Evolutionary conservation across 2,329 filamentous ascomycete genomes (phyloP).

Genomic region (Clonostachys solani): DNA sequence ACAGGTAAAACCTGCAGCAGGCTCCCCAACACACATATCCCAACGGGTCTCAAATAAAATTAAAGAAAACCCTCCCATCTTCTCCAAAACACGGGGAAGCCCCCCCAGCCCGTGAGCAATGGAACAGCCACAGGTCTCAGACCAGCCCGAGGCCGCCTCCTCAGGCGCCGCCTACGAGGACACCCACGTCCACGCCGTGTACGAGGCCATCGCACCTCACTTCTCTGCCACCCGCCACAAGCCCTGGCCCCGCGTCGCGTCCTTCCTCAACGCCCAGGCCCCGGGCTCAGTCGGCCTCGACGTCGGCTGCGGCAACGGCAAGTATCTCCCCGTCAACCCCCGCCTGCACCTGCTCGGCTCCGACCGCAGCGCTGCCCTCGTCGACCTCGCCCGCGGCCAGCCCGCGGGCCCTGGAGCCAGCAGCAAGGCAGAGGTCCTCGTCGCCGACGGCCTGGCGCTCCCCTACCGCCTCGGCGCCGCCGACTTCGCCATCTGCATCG

Average conservation of each 20-base stretch:
- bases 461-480: slow-evolving; percentile 60
- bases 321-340: slow-evolving; percentile 80
- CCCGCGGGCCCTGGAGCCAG: slow-evolving; percentile 11
- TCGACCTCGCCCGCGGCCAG: slow-evolving; percentile 37
- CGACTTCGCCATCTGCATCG: slow-evolving; percentile 92
- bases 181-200: slow-evolving; percentile 85
- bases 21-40: too few species aligned
- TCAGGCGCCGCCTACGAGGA: slow-evolving; percentile 60
- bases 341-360: slow-evolving; percentile 77
- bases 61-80: too few species aligned
- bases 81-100: too few species aligned
- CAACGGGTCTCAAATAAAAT: too few species aligned
- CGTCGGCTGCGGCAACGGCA: slow-evolving; percentile 94
- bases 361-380: slow-evolving; percentile 66
- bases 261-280: slow-evolving; percentile 63
- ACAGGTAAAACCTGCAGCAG: too few species aligned
- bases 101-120: too few species aligned
- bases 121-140: not conserved
- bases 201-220: slow-evolving; percentile 80
- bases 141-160: slow-evolving; percentile 25
- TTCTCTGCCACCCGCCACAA: slow-evolving; percentile 76
- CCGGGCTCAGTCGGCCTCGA: slow-evolving; percentile 80
- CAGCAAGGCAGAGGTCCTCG: slow-evolving; percentile 59
- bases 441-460: slow-evolving; percentile 80
- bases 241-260: slow-evolving; percentile 89